A percentile compares a stretch with the other conserved stretches of the same genome.
Conservation (phyloP, 352 stramenopile genomes). For the Globisporangium nodosum region DNA sequence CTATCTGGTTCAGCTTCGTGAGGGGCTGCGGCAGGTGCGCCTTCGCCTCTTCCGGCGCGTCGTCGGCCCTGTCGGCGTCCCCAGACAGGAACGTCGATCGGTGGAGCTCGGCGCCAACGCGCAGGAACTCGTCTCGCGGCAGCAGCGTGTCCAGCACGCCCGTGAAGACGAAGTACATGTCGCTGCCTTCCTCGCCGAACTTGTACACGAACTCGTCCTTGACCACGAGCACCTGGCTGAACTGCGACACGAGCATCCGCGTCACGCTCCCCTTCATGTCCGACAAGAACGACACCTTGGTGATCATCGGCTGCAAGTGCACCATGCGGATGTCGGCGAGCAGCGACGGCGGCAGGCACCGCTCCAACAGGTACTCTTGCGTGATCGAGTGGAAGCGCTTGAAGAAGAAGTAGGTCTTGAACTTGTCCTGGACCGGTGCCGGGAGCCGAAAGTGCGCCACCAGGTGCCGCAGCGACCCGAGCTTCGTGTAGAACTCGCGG, state of each 20-base stretch:
- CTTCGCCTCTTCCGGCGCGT: not conserved
- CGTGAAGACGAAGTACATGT: conserved; percentile 80
- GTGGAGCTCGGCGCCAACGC: conserved; percentile 20
- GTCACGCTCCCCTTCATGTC: conserved; percentile 53
- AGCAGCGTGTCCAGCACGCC: conserved; percentile 44
- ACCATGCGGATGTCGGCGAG: conserved; percentile 67
- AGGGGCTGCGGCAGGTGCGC: conserved; percentile 12
- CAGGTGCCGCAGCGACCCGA: conserved; percentile 49
- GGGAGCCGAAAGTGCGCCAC: conserved; percentile 52
- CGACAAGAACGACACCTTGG: conserved; percentile 54
- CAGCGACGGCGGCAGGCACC: conserved; percentile 58
- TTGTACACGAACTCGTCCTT: conserved; percentile 62
- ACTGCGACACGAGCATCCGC: conserved; percentile 63
- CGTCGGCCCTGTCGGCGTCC: not conserved
- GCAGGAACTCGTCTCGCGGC: conserved; percentile 29
- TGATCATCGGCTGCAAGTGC: conserved; percentile 62
- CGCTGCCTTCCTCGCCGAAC: conserved; percentile 49
- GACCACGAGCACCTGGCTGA: conserved; percentile 56
- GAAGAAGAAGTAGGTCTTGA: conserved; percentile 72
- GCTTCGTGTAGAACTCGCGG: conserved; percentile 49
- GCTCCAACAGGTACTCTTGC: conserved; percentile 55
- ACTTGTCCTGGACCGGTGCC: conserved; percentile 28
- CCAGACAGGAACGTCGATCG: conserved; percentile 8
- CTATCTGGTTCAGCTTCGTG: conserved; percentile 51
- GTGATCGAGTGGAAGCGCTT: conserved; percentile 70